Evolutionary conservation across 176 grass and related monocot genomes (phyloP).

Genomic region (Carex parvula): DNA sequence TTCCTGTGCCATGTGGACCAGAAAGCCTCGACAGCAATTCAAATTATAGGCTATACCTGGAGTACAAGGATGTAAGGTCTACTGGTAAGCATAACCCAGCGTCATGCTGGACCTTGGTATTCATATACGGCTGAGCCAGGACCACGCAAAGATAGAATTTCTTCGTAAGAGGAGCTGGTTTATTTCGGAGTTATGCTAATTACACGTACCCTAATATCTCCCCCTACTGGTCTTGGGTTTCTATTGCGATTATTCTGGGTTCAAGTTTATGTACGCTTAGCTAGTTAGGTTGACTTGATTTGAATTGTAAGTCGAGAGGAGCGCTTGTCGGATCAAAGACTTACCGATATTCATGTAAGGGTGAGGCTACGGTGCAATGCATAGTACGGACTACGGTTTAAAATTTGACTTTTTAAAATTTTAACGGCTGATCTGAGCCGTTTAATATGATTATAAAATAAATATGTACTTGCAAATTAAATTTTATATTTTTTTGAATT

Average conservation of each 20-base stretch:
- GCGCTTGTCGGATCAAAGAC: conserved; percentile 10
- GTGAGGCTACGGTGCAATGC: no score
- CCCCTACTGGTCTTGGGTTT: neutral
- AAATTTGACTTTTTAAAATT: no score
- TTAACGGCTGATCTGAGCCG: no score
- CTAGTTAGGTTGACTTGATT: neutral
- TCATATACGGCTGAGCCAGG: neutral
- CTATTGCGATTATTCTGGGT: neutral
- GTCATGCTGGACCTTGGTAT: no score
- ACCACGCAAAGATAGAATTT: neutral
- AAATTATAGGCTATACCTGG: neutral
- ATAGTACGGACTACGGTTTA: no score
- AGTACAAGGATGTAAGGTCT: neutral
- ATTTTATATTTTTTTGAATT: no score
- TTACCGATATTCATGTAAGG: neutral
- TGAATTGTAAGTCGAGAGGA: conserved; percentile 21
- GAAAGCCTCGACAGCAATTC: neutral
- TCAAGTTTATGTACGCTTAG: neutral
- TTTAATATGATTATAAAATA: no score
- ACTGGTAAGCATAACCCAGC: neutral
- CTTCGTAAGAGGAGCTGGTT: neutral
- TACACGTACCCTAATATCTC: neutral
- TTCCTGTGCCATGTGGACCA: conserved; percentile 2
- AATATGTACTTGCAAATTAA: no score
- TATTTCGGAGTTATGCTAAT: neutral